Percentiles rank a stretch among this genome's conserved stretches.
phyloP scores from a whole-genome alignment of 345 rosid genomes.

The Brassica napus region DNA sequence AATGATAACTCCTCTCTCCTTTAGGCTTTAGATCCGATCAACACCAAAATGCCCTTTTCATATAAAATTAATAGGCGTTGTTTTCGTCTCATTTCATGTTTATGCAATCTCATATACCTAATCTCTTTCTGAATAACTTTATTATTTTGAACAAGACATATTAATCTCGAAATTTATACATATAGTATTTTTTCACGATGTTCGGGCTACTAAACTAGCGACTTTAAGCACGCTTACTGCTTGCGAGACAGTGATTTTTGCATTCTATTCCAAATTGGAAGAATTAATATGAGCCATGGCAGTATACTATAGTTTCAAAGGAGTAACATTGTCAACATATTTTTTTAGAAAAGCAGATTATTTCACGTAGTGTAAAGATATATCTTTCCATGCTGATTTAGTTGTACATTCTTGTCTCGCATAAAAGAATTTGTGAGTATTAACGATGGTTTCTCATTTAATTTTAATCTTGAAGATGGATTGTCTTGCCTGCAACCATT shows the following conservation, averaged over 20 bases:
- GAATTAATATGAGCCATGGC: background rate
- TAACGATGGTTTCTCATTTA: background rate
- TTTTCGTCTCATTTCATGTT: conserved; percentile 14
- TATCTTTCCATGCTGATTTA: background rate
- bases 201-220: background rate
- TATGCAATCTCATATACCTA: conserved; percentile 9
- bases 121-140: conserved; percentile 11
- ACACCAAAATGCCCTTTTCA: conserved; percentile 37
- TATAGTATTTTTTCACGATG: background rate
- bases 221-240: background rate
- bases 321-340: background rate
- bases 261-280: background rate
- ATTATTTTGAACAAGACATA: background rate
- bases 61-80: conserved; percentile 30
- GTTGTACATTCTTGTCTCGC: background rate
- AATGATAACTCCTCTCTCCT: conserved; percentile 33
- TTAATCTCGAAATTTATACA: background rate
- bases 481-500: background rate
- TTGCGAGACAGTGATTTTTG: background rate
- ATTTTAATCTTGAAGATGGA: background rate
- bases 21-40: conserved; percentile 37
- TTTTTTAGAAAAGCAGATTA: background rate
- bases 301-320: background rate
- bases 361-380: background rate
- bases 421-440: background rate